Percentiles rank a stretch among this genome's conserved stretches.
These are phyloP conservation scores for Elymus sibiricus DNA, from an alignment of 176 grass and related monocot species.

Conservation along the genomic window DNA sequence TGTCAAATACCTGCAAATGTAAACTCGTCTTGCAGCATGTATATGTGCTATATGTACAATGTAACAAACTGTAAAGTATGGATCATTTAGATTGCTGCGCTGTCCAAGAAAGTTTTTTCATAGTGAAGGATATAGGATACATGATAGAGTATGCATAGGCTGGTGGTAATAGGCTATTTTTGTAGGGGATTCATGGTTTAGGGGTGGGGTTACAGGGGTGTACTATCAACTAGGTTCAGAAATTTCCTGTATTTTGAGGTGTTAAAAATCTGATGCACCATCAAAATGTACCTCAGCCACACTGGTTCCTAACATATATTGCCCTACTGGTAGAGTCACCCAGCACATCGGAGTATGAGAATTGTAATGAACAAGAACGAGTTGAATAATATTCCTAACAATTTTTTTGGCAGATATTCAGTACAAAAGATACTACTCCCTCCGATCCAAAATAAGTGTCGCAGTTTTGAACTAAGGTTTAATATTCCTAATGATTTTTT, in stretches of 20 bases:
- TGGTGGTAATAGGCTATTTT: not conserved
- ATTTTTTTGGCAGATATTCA: not conserved
- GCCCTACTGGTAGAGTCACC: not conserved
- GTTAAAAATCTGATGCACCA: not conserved
- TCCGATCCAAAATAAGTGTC: no score
- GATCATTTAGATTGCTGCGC: not conserved
- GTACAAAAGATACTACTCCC: not conserved
- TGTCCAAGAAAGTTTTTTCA: not conserved
- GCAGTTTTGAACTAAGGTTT: no score
- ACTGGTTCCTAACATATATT: no score
- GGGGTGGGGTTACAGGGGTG: not conserved
- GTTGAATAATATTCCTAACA: not conserved
- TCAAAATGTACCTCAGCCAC: not conserved
- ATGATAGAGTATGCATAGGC: not conserved
- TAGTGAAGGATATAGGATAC: not conserved
- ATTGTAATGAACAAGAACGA: not conserved
- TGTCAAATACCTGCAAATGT: not conserved
- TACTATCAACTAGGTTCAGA: not conserved
- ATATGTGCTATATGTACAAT: not conserved
- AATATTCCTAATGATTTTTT: not conserved
- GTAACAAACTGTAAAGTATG: not conserved
- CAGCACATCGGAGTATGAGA: not conserved
- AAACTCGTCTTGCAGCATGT: not conserved
- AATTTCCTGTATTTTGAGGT: not conserved
- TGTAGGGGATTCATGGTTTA: not conserved